Evolutionary conservation across 352 stramenopile genomes (phyloP).

Genomic region (Peronospora farinosa): DNA sequence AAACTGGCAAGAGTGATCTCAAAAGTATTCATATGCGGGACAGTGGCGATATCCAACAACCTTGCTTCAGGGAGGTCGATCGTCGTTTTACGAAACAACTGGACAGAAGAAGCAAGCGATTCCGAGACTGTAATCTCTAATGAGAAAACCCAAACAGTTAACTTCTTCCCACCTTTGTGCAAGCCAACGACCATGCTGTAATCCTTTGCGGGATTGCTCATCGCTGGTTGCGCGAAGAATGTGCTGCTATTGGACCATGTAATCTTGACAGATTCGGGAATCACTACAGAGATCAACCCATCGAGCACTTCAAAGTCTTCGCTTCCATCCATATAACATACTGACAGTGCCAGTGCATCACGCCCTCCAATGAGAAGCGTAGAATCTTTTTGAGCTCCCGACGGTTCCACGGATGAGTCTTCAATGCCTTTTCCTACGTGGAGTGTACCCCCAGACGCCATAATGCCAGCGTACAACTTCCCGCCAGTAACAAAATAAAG

Average conservation of each 20-base stretch:
- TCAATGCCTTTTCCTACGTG: slow-evolving; percentile 4
- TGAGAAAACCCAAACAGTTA: slow-evolving; percentile 61
- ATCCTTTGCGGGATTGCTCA: slow-evolving; percentile 37
- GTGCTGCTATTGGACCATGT: slow-evolving; percentile 42
- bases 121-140: slow-evolving; percentile 20
- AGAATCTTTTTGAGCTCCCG: background rate
- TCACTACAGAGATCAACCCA: slow-evolving; percentile 28
- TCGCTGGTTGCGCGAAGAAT: slow-evolving; percentile 26
- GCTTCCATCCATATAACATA: slow-evolving; percentile 29
- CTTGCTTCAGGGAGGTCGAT: slow-evolving; percentile 28
- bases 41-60: slow-evolving; percentile 33
- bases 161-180: slow-evolving; percentile 25
- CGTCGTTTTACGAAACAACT: slow-evolving; percentile 42
- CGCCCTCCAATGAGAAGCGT: slow-evolving; percentile 1
- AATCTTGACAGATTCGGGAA: slow-evolving; percentile 47
- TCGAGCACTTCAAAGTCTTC: slow-evolving; percentile 23
- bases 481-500: slow-evolving; percentile 34
- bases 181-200: slow-evolving; percentile 55
- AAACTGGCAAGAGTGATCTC: slow-evolving; percentile 44
- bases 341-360: slow-evolving; percentile 11
- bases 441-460: slow-evolving; percentile 1
- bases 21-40: slow-evolving; percentile 45
- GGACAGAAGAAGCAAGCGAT: slow-evolving; percentile 12
- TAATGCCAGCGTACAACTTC: slow-evolving; percentile 32
- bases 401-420: background rate